Evolutionary conservation across 305 asterid species (phyloP).

Genomic region (Salvia sclarea): DNA sequence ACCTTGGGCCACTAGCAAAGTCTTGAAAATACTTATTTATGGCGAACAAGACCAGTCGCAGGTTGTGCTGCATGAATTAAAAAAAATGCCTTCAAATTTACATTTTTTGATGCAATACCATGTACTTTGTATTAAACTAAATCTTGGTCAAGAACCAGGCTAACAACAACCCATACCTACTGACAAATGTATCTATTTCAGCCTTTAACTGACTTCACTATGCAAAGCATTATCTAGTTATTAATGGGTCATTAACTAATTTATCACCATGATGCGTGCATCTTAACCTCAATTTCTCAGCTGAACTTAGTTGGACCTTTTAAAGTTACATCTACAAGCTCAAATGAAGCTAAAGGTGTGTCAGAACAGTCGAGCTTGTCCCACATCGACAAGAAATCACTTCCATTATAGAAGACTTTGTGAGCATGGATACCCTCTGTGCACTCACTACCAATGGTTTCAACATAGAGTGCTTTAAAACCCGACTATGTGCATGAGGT

Average conservation of each 20-base stretch:
- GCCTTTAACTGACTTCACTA: background rate
- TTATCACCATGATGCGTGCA: background rate
- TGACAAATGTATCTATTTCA: background rate
- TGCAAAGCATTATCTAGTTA: background rate
- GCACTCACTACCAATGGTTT: conserved; percentile 21
- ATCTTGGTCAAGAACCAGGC: background rate
- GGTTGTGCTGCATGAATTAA: conserved; percentile 66
- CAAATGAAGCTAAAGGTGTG: conserved; percentile 9
- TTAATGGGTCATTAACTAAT: background rate
- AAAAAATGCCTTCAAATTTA: conserved; percentile 7
- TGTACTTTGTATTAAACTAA: conserved; percentile 1
- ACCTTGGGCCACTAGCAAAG: conserved; percentile 60
- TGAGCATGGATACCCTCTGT: conserved; percentile 10
- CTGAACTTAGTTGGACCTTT: background rate
- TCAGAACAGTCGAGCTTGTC: conserved; percentile 4
- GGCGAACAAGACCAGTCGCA: conserved; percentile 78
- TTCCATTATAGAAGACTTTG: background rate
- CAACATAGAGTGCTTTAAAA: background rate
- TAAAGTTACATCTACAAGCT: conserved; percentile 13
- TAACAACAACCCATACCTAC: background rate
- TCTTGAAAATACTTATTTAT: conserved; percentile 89
- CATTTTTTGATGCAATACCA: background rate
- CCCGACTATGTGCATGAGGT: background rate
- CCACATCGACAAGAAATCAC: conserved; percentile 9
- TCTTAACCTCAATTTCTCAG: conserved; percentile 1